Evolutionary conservation across 495 filamentous ascomycete species (phyloP), one percentile per base, ranked within the genome.

Genomic region (Elasticomyces elasticus): DNA sequence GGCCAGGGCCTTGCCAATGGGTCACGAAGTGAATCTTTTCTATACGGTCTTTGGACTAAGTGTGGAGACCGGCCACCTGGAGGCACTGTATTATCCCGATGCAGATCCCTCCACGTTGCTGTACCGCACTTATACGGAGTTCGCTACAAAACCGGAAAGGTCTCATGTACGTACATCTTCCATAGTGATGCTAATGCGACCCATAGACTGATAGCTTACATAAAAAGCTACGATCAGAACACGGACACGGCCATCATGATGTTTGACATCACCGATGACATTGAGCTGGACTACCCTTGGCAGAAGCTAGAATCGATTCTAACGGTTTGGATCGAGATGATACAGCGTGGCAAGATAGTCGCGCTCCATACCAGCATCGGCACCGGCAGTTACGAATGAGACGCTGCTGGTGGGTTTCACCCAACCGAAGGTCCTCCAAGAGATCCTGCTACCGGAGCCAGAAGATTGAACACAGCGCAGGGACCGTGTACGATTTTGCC

Each of bases 261-360:
- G 17, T 51, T 51, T 23, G 48, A 51, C 30, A 6, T 37, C 2
- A 37, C 33, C 2, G 48, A 51, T 19, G 48, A 51, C 1, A n/a
- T 49, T 13, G 5, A 4, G 10, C 48, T 31, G 11, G 33, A 37
- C 1, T 31, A 51, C 20, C 48, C 48, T 12, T 51, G 48, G 48
- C 28, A 17, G n/a, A 9, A 19, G 33, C 33, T 51, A 23, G 48
- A 51, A 23, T 2, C 5, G 17, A 51, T 51, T 19, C 48, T 51
- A 28, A 37, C 48, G 4, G 28, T 51, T 22, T 51, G 48, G 48
- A 51, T 51, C 12, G 30, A 51, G 20, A 20, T 51, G 48, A 51
- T 51, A 2, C 48, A 26, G 20, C 48, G 48, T 1, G 2, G 11
- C 10, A 51, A 51, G 33, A 27, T 50, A 4, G 22, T 33, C n/a